Percentiles rank a stretch among this genome's conserved stretches.
Conservation (phyloP, 2,329 filamentous ascomycete genomes). For the Arthroderma uncinatum region DNA sequence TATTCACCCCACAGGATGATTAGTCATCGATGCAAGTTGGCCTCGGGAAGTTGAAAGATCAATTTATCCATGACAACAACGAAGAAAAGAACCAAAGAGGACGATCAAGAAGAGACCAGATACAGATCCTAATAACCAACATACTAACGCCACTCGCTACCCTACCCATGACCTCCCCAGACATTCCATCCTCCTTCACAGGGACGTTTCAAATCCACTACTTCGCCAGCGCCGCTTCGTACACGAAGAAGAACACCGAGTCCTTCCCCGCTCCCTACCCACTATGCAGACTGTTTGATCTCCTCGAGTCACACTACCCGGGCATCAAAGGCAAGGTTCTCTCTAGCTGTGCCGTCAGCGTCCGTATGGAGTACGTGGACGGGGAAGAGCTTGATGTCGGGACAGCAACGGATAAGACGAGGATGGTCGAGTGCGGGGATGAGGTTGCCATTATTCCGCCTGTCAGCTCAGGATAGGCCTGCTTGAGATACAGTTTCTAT, state of each 20-base stretch:
- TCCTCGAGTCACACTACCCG: slow-evolving; percentile 32
- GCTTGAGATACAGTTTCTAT: not conserved
- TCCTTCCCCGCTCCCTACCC: slow-evolving; percentile 32
- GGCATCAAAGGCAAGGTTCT: slow-evolving; percentile 33
- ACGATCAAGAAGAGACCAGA: not conserved
- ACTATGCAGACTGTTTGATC: slow-evolving; percentile 27
- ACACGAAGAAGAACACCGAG: slow-evolving; percentile 32
- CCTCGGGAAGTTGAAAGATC: too few relatives aligned
- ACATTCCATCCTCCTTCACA: not conserved
- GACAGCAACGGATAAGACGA: slow-evolving; percentile 15
- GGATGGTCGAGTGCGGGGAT: slow-evolving; percentile 28
- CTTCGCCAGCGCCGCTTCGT: slow-evolving; percentile 35
- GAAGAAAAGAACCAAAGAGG: not conserved
- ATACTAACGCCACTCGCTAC: not conserved
- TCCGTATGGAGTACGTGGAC: slow-evolving; percentile 37
- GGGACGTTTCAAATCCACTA: slow-evolving; percentile 36
- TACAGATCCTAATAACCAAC: too few relatives aligned
- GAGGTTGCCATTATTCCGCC: slow-evolving; percentile 40
- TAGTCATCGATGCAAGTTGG: too few relatives aligned
- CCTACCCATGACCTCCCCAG: not conserved
- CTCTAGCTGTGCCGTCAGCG: slow-evolving; percentile 31
- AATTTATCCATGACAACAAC: not conserved
- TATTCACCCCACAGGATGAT: too few relatives aligned
- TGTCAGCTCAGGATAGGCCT: slow-evolving; percentile 35
- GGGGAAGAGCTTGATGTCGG: slow-evolving; percentile 13